These are phyloP conservation scores for Sporobolomyces pararoseus DNA, from an alignment of 768 basidiomycete species.

Conservation along the genomic window DNA sequence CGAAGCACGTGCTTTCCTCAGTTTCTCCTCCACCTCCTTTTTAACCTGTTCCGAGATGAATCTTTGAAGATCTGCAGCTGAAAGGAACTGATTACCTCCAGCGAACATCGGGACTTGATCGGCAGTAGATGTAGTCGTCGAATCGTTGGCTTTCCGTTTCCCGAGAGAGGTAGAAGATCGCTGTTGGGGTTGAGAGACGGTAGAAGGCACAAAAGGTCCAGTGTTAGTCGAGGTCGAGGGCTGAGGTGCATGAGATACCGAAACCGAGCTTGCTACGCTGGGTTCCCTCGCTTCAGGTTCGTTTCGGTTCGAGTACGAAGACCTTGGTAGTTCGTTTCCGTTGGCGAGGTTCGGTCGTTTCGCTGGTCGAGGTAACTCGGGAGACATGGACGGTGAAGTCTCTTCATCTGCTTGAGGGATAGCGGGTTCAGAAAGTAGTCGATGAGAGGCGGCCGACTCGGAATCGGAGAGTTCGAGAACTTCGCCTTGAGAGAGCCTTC, in stretches of 20 bases:
- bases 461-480: constrained; percentile 27
- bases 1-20: background rate
- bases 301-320: background rate
- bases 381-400: background rate
- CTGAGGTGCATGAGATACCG: too few relatives aligned
- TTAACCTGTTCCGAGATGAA: background rate
- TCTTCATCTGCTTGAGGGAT: background rate
- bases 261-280: background rate
- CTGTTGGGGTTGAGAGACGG: background rate
- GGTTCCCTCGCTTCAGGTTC: background rate
- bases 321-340: constrained; percentile 10
- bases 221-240: background rate
- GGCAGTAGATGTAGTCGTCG: too few relatives aligned
- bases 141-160: background rate
- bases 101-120: too few relatives aligned
- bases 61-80: background rate
- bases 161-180: background rate
- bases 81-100: too few relatives aligned
- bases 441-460: background rate
- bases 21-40: background rate
- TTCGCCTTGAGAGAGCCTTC: constrained; percentile 1
- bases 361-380: background rate
- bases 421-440: background rate
- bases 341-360: background rate
- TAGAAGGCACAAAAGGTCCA: background rate